Conservation (phyloP, 768 basidiomycete species). For the Chalciporus piperatus region DNA sequence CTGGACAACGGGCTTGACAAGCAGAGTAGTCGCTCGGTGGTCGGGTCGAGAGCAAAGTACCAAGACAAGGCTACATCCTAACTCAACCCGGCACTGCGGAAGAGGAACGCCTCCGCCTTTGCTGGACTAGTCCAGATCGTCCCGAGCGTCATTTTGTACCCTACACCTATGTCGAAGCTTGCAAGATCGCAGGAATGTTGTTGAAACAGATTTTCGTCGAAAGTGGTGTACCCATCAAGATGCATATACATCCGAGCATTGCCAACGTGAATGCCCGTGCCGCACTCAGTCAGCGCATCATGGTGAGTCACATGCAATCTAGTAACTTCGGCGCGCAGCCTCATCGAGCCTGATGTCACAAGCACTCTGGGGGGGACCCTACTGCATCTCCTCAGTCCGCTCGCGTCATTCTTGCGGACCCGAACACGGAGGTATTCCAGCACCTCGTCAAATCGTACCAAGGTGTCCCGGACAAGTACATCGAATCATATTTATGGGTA, state of each 20-base stretch:
- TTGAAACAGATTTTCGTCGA: slow-evolving; percentile 76
- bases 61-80: slow-evolving; percentile 71
- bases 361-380: slow-evolving; percentile 84
- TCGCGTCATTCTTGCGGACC: slow-evolving; percentile 76
- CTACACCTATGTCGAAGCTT: slow-evolving; percentile 80
- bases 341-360: slow-evolving; percentile 1
- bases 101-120: slow-evolving; percentile 70
- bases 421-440: slow-evolving; percentile 72
- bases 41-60: slow-evolving; percentile 74
- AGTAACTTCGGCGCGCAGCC: background rate
- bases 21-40: slow-evolving; percentile 64
- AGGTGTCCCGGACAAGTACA: slow-evolving; percentile 65
- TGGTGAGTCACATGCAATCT: slow-evolving; percentile 40
- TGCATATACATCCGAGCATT: slow-evolving; percentile 81
- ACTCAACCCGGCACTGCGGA: slow-evolving; percentile 67
- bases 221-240: slow-evolving; percentile 59
- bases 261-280: slow-evolving; percentile 72
- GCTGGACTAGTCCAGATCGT: slow-evolving; percentile 67
- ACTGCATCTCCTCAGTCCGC: slow-evolving; percentile 67
- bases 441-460: slow-evolving; percentile 73
- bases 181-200: slow-evolving; percentile 72
- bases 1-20: slow-evolving; percentile 5
- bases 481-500: slow-evolving; percentile 82
- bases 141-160: slow-evolving; percentile 79
- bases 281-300: slow-evolving; percentile 65